phyloP scores from a whole-genome alignment of 73 alveolate species.

The Tetrahymena malaccensis region DNA sequence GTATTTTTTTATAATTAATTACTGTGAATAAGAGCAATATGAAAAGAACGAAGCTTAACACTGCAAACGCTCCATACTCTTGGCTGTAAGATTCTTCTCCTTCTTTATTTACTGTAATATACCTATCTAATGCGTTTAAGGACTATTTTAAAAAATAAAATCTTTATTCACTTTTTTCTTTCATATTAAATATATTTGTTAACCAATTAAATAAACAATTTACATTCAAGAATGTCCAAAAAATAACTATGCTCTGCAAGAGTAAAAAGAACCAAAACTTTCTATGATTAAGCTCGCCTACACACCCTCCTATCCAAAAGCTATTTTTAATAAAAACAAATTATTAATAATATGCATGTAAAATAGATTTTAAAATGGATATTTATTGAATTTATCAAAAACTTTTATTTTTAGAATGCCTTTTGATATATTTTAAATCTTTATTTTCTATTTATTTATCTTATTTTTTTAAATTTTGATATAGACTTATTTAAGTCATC shows the following conservation, averaged over 20 bases:
- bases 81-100: background rate
- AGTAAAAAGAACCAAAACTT: conserved; percentile 54
- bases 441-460: too few species aligned
- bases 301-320: conserved; percentile 81
- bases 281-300: conserved; percentile 73
- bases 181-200: background rate
- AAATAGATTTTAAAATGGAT: background rate
- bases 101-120: conserved; percentile 5
- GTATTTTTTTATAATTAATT: background rate
- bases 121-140: background rate
- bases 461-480: too few species aligned
- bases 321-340: background rate
- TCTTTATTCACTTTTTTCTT: background rate
- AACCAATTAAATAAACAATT: background rate
- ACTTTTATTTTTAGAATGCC: too few species aligned
- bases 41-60: conserved; percentile 1
- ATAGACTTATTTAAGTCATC: too few species aligned
- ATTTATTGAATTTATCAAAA: too few species aligned
- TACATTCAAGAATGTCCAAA: conserved; percentile 23
- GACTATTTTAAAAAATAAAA: background rate
- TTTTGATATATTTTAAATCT: too few species aligned
- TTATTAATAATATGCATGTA: too few species aligned
- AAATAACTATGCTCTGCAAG: conserved; percentile 33
- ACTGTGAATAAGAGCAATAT: background rate
- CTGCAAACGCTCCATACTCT: background rate